Evolutionary conservation across 2,329 filamentous ascomycete genomes (phyloP).

Genomic region (Cladophialophora yegresii): DNA sequence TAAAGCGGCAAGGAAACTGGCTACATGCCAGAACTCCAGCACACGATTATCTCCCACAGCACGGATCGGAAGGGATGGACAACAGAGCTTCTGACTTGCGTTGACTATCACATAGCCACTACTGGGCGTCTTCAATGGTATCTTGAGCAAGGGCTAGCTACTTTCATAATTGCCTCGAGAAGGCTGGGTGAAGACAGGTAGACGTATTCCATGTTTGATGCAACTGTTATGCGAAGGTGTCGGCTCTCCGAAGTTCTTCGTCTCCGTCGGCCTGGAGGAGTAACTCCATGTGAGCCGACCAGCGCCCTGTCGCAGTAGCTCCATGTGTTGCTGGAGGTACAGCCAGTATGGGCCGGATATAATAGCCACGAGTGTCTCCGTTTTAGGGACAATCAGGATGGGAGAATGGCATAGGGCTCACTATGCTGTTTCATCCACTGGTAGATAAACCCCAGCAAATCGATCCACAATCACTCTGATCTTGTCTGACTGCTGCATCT

Average conservation of each 20-base stretch:
- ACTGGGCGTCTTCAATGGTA: background rate
- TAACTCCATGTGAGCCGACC: background rate
- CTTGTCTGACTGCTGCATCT: background rate
- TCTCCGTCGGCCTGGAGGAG: background rate
- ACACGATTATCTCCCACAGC: background rate
- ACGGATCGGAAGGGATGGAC: background rate
- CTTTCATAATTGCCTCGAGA: background rate
- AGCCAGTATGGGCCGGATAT: background rate
- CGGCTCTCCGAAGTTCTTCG: background rate
- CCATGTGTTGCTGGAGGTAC: background rate
- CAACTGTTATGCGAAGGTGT: background rate
- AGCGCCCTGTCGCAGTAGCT: background rate
- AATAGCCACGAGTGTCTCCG: background rate
- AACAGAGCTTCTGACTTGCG: background rate
- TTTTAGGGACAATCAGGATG: background rate
- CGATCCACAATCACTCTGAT: background rate
- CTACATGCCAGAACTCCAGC: background rate
- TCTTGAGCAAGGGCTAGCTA: background rate
- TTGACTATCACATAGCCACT: background rate
- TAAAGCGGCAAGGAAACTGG: background rate
- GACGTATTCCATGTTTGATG: background rate
- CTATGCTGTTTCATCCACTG: background rate
- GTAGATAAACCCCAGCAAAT: background rate
- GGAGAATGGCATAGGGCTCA: background rate
- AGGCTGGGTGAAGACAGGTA: background rate